Evolutionary conservation across 2,329 filamentous ascomycete genomes (phyloP).

Genomic region (Aaosphaeria pasadenensis): DNA sequence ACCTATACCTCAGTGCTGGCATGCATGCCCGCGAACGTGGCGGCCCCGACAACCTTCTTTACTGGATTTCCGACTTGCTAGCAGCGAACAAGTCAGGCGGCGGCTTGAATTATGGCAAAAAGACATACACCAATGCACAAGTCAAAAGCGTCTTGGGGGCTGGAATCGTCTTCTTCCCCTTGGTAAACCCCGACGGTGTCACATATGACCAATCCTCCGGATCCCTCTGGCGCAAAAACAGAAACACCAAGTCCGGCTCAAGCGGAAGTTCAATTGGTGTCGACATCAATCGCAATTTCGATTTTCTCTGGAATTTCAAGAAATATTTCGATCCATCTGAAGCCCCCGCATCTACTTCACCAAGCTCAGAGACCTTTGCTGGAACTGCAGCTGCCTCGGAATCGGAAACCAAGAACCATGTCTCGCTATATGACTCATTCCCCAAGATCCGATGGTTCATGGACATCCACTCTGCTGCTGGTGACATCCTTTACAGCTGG

Average conservation of each 20-base stretch:
- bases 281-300: conserved; percentile 41
- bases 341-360: conserved; percentile 39
- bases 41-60: conserved; percentile 56
- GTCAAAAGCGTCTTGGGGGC: conserved; percentile 51
- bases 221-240: conserved; percentile 34
- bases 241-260: conserved; percentile 24
- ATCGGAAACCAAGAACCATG: conserved; percentile 54
- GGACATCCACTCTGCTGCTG: conserved; percentile 56
- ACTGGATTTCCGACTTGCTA: conserved; percentile 57
- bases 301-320: conserved; percentile 56
- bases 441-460: conserved; percentile 55
- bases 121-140: conserved; percentile 51
- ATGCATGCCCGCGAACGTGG: conserved; percentile 60
- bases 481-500: conserved; percentile 57
- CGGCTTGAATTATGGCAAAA: conserved; percentile 52
- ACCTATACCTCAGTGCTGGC: conserved; percentile 53
- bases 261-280: conserved; percentile 19
- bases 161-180: conserved; percentile 51
- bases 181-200: conserved; percentile 31
- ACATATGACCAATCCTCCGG: conserved; percentile 26
- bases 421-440: conserved; percentile 52
- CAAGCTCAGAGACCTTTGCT: conserved; percentile 49
- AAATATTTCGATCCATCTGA: conserved; percentile 44
- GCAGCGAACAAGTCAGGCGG: conserved; percentile 49
- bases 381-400: conserved; percentile 55